phyloP scores from a whole-genome alignment of 75 land plant species.

The Adiantum capillusveneris region DNA sequence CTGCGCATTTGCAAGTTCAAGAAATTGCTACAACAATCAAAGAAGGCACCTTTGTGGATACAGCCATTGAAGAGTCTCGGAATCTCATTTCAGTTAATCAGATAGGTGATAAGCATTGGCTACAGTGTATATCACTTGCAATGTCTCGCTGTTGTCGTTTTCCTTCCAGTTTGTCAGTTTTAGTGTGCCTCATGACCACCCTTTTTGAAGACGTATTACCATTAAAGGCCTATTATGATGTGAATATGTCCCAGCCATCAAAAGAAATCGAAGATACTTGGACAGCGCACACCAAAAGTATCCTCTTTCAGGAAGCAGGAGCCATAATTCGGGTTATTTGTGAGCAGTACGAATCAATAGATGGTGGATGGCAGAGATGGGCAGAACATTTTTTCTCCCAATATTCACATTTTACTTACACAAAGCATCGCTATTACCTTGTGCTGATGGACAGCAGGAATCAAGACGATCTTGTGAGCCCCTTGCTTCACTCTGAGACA shows the following conservation, averaged over 20 bases:
- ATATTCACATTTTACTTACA: conserved; percentile 47
- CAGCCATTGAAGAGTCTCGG: too few relatives aligned
- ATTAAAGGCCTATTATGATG: conserved; percentile 27
- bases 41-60: neutral
- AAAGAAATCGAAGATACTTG: conserved; percentile 15
- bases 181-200: conserved; percentile 37
- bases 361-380: conserved; percentile 31
- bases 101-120: neutral
- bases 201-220: conserved; percentile 62
- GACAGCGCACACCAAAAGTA: conserved; percentile 31
- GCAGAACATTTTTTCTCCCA: conserved; percentile 51
- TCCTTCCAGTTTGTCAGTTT: conserved; percentile 22
- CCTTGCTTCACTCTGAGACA: conserved; percentile 10
- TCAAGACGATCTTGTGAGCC: neutral
- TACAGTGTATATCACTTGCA: conserved; percentile 53
- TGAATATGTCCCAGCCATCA: too few relatives aligned
- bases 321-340: conserved; percentile 53
- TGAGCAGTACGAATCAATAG: conserved; percentile 52
- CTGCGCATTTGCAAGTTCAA: neutral
- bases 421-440: conserved; percentile 30
- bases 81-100: too few relatives aligned
- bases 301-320: conserved; percentile 75
- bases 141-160: conserved; percentile 40
- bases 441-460: conserved; percentile 13
- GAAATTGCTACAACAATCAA: neutral